Percentiles rank a stretch among this genome's conserved stretches.
Conservation (phyloP, 106 monocot species). For the Cymbidium sinense region DNA sequence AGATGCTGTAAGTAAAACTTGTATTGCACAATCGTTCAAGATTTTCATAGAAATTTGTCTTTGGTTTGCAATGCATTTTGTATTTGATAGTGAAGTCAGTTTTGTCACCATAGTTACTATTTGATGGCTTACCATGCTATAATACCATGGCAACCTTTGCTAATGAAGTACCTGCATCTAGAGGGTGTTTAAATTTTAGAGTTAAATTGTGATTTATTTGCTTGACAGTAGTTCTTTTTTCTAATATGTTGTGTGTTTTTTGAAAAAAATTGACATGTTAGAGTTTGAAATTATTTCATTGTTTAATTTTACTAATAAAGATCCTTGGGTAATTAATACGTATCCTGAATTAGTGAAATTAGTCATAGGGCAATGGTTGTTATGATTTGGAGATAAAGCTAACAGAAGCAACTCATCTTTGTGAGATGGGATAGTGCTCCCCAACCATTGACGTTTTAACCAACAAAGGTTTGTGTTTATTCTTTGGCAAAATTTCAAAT, state of each 20-base stretch:
- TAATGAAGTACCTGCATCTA: too few species aligned
- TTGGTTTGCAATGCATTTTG: too few species aligned
- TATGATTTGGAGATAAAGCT: neutral
- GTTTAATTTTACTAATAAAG: neutral
- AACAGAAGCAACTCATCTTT: neutral
- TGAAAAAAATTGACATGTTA: neutral
- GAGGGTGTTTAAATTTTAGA: too few species aligned
- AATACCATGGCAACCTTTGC: neutral
- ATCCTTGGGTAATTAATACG: neutral
- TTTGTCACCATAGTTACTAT: neutral
- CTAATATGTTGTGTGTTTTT: neutral
- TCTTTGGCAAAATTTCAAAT: neutral
- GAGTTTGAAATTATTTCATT: neutral
- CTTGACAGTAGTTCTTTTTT: neutral
- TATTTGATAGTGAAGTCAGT: neutral
- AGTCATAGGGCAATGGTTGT: neutral
- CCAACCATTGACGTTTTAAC: neutral
- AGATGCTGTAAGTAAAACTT: constrained; percentile 53
- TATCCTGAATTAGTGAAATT: neutral
- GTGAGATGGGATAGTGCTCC: too few species aligned
- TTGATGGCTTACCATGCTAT: neutral
- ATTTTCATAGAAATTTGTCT: neutral
- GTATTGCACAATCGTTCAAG: too few species aligned
- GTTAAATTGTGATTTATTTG: too few species aligned
- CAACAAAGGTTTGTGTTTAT: neutral